These are phyloP conservation scores for Rickenella mellea DNA, from an alignment of 768 basidiomycete species.

Conservation along the genomic window DNA sequence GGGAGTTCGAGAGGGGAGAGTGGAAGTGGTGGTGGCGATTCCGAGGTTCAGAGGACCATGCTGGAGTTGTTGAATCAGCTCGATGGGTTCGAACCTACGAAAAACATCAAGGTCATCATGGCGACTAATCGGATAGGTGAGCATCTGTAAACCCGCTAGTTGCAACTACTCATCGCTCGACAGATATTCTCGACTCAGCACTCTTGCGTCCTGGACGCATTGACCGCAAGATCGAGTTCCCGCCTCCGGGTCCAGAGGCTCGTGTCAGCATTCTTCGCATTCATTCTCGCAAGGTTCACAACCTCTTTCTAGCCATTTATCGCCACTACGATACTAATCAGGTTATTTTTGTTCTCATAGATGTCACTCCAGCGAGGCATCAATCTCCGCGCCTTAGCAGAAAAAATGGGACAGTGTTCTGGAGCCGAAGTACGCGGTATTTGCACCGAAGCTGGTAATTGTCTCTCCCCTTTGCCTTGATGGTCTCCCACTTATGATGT, in stretches of 20 bases:
- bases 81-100: conserved; percentile 61
- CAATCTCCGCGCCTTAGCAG: conserved; percentile 89
- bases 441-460: conserved; percentile 88
- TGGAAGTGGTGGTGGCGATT: conserved; percentile 54
- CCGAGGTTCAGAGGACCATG: conserved; percentile 62
- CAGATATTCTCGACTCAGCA: conserved; percentile 91
- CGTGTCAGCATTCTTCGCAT: conserved; percentile 96
- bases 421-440: conserved; percentile 97
- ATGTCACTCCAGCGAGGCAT: conserved; percentile 98
- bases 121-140: conserved; percentile 92
- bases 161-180: not conserved
- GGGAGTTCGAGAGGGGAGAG: conserved; percentile 84
- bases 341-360: conserved; percentile 24
- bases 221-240: conserved; percentile 97
- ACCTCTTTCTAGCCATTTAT: not conserved
- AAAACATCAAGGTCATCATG: conserved; percentile 89
- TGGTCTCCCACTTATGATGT: not conserved
- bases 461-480: not conserved
- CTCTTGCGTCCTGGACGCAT: conserved; percentile 91
- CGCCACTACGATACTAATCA: not conserved
- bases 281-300: conserved; percentile 80
- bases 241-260: conserved; percentile 94
- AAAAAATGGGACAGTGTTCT: conserved; percentile 99
- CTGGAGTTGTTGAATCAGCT: conserved; percentile 57
- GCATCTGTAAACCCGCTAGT: conserved; percentile 7